These are phyloP conservation scores for Diaporthe citrichinensis DNA, from an alignment of 2,329 filamentous ascomycete species.

Conservation along the genomic window DNA sequence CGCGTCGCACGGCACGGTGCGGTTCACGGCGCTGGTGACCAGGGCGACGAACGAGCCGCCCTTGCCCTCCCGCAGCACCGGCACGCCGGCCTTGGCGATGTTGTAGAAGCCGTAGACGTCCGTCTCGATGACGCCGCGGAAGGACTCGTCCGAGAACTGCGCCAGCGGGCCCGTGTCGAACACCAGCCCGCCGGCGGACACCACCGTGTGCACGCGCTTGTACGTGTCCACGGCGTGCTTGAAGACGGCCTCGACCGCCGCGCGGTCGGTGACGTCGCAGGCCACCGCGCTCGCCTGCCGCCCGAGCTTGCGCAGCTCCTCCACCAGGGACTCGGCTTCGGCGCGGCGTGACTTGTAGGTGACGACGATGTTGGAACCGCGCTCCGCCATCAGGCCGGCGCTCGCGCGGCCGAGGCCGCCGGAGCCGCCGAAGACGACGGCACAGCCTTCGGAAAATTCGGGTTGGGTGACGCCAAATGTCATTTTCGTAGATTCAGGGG, in stretches of 20 bases:
- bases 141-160: background rate
- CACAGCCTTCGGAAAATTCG: constrained; percentile 19
- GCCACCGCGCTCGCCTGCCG: constrained; percentile 18
- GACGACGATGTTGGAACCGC: constrained; percentile 21
- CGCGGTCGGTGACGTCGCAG: constrained; percentile 17
- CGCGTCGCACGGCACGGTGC: constrained; percentile 21
- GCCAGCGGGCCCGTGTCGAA: constrained; percentile 21
- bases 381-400: constrained; percentile 19
- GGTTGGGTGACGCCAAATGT: constrained; percentile 13
- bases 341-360: constrained; percentile 5
- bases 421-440: constrained; percentile 26
- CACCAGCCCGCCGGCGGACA: constrained; percentile 24
- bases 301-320: constrained; percentile 15
- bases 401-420: constrained; percentile 26
- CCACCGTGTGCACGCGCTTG: constrained; percentile 28
- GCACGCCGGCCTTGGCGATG: constrained; percentile 21
- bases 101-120: constrained; percentile 31
- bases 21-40: constrained; percentile 15
- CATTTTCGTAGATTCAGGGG: background rate
- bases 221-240: constrained; percentile 17
- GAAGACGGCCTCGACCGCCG: constrained; percentile 28
- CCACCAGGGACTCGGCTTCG: constrained; percentile 20
- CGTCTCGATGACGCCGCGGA: constrained; percentile 27
- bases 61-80: background rate
- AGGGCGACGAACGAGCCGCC: constrained; percentile 30